Evolutionary conservation across 345 rosid species (phyloP).

Genomic region (Salix exigua): DNA sequence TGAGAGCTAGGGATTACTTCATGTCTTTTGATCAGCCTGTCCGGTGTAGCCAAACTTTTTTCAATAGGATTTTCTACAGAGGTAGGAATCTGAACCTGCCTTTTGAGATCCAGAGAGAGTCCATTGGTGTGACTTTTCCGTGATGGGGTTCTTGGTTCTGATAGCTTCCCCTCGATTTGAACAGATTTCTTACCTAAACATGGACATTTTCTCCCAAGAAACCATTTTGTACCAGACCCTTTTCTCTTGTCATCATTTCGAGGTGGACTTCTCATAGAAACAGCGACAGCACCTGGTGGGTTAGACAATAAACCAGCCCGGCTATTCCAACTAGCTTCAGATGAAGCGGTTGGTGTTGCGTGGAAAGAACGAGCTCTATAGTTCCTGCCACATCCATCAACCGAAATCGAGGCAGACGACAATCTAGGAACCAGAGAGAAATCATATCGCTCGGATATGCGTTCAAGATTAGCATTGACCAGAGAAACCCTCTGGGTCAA

Average conservation of each 20-base stretch:
- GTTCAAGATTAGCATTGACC: slow-evolving; percentile 21
- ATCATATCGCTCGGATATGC: slow-evolving; percentile 21
- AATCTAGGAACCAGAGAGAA: slow-evolving; percentile 35
- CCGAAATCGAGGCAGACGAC: slow-evolving; percentile 52
- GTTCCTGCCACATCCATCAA: slow-evolving; percentile 41
- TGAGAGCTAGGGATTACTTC: slow-evolving; percentile 1
- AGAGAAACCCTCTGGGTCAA: slow-evolving; percentile 38
- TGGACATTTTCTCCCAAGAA: slow-evolving; percentile 59
- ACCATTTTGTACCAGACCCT: slow-evolving; percentile 37
- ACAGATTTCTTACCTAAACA: slow-evolving; percentile 62
- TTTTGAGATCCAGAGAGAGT: not conserved
- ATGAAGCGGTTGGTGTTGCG: slow-evolving; percentile 65
- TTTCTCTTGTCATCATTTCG: slow-evolving; percentile 16
- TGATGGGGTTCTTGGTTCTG: slow-evolving; percentile 32
- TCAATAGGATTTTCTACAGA: not conserved
- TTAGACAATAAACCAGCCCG: slow-evolving; percentile 62
- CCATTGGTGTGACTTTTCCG: slow-evolving; percentile 1
- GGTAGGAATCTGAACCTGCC: not conserved
- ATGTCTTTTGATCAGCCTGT: slow-evolving; percentile 17
- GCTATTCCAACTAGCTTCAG: slow-evolving; percentile 93
- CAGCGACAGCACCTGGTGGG: slow-evolving; percentile 53
- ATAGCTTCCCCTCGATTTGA: slow-evolving; percentile 48
- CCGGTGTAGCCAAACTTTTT: slow-evolving; percentile 9
- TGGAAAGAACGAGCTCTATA: slow-evolving; percentile 43
- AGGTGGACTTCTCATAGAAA: slow-evolving; percentile 35